A percentile compares a stretch with the other conserved stretches of the same genome.
Evolutionary conservation across 768 basidiomycete genomes (phyloP).

Genomic region (Termitomyces sp.): DNA sequence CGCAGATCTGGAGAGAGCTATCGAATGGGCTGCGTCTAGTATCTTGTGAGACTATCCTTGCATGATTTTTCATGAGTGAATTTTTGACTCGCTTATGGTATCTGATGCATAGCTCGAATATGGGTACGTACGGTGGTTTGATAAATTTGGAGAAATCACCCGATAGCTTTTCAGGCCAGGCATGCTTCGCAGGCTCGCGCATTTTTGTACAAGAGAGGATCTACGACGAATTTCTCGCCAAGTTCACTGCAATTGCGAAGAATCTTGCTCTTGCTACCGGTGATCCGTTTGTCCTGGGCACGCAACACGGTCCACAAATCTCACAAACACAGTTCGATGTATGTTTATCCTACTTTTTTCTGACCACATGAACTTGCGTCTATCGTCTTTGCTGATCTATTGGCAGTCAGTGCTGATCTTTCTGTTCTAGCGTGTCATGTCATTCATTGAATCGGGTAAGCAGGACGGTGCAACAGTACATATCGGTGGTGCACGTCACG

Average conservation of each 20-base stretch:
- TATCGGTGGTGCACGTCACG: conserved; percentile 56
- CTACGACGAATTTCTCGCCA: too few relatives aligned
- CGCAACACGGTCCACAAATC: conserved; percentile 61
- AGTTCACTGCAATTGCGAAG: conserved; percentile 40
- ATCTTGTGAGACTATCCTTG: conserved; percentile 52
- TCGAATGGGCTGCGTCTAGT: conserved; percentile 39
- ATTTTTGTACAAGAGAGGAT: too few relatives aligned
- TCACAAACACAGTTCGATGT: conserved; percentile 66
- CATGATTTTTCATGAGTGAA: not conserved
- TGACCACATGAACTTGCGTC: not conserved
- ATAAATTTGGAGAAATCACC: too few relatives aligned
- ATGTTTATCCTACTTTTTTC: conserved; percentile 17
- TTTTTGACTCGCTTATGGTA: not conserved
- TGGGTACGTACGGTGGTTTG: conserved; percentile 30
- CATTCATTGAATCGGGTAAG: conserved; percentile 71
- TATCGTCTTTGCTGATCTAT: not conserved
- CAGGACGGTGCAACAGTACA: conserved; percentile 59
- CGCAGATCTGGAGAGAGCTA: conserved; percentile 22
- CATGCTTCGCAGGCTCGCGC: too few relatives aligned
- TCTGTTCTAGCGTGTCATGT: too few relatives aligned
- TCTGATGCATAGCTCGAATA: conserved; percentile 14
- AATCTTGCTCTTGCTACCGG: conserved; percentile 45
- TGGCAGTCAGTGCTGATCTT: too few relatives aligned
- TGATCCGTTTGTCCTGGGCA: conserved; percentile 54
- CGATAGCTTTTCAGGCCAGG: conserved; percentile 31